Evolutionary conservation across 306 rosid species (phyloP).

Genomic region (Prinsepia uniflora): DNA sequence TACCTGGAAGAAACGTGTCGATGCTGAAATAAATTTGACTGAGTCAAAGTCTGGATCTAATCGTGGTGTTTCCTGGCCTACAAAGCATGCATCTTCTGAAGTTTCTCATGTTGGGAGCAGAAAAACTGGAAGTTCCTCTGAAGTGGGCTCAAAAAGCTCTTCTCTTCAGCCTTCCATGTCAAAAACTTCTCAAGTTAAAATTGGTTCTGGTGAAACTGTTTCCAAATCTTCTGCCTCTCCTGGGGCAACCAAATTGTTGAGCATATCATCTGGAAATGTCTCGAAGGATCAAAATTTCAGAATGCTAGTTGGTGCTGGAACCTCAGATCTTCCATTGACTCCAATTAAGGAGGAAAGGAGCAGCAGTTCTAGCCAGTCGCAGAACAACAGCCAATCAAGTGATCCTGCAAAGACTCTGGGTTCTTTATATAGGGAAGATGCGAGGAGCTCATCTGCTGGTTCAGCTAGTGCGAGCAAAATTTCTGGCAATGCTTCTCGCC

Average conservation of each 20-base stretch:
- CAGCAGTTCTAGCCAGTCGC: constrained; percentile 86
- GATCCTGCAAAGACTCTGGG: constrained; percentile 67
- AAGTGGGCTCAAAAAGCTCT: constrained; percentile 60
- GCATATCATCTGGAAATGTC: constrained; percentile 32
- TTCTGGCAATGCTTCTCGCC: constrained; percentile 63
- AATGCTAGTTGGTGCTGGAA: constrained; percentile 35
- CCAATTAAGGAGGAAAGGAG: constrained; percentile 81
- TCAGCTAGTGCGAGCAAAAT: constrained; percentile 55
- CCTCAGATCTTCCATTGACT: constrained; percentile 51
- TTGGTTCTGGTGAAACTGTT: constrained; percentile 44
- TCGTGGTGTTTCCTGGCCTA: constrained; percentile 56
- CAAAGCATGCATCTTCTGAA: constrained; percentile 49
- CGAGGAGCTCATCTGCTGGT: constrained; percentile 65
- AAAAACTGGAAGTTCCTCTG: constrained; percentile 51
- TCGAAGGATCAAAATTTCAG: constrained; percentile 47
- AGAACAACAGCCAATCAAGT: constrained; percentile 75
- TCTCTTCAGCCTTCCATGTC: constrained; percentile 46
- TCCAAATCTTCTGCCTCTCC: constrained; percentile 48
- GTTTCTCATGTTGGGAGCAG: constrained; percentile 56
- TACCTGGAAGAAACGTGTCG: constrained; percentile 88
- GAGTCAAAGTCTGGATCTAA: constrained; percentile 65
- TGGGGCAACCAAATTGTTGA: constrained; percentile 38
- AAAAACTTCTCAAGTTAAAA: constrained; percentile 52
- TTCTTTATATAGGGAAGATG: constrained; percentile 58
- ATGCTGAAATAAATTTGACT: constrained; percentile 72